These are phyloP conservation scores for Sarocladiaceae sp. DNA, from an alignment of 2,329 filamentous ascomycete species.

Conservation along the genomic window DNA sequence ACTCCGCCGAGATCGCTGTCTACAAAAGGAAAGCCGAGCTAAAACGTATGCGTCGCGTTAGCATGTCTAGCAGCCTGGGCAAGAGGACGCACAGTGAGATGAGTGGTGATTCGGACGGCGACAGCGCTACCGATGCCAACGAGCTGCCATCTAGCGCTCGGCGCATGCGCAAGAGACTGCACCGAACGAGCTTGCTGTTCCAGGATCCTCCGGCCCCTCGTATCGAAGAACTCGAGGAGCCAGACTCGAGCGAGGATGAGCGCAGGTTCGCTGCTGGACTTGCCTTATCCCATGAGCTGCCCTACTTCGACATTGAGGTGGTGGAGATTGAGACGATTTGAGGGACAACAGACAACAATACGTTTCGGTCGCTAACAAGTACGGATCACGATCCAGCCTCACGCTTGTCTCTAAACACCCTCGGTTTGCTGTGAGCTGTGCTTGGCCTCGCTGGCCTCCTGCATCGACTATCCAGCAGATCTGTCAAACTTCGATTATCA, in stretches of 20 bases:
- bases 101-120: constrained; percentile 42
- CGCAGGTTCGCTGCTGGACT: constrained; percentile 25
- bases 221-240: constrained; percentile 49
- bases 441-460: no score
- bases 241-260: constrained; percentile 41
- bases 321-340: constrained; percentile 41
- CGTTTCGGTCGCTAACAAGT: not conserved
- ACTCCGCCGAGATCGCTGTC: constrained; percentile 34
- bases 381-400: not conserved
- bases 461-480: no score
- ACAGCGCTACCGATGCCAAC: constrained; percentile 32
- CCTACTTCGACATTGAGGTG: constrained; percentile 43
- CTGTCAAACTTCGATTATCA: no score
- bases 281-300: constrained; percentile 41
- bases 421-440: no score
- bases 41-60: constrained; percentile 39
- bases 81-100: constrained; percentile 50
- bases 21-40: constrained; percentile 34
- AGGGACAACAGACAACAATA: constrained; percentile 1
- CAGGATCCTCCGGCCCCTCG: constrained; percentile 42
- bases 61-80: constrained; percentile 46
- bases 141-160: constrained; percentile 41
- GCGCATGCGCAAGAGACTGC: constrained; percentile 39
- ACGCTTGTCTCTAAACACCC: no score
- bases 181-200: constrained; percentile 41